Evolutionary conservation across 2,329 filamentous ascomycete genomes (phyloP).

Genomic region (Ophiostoma himal-ulmi): DNA sequence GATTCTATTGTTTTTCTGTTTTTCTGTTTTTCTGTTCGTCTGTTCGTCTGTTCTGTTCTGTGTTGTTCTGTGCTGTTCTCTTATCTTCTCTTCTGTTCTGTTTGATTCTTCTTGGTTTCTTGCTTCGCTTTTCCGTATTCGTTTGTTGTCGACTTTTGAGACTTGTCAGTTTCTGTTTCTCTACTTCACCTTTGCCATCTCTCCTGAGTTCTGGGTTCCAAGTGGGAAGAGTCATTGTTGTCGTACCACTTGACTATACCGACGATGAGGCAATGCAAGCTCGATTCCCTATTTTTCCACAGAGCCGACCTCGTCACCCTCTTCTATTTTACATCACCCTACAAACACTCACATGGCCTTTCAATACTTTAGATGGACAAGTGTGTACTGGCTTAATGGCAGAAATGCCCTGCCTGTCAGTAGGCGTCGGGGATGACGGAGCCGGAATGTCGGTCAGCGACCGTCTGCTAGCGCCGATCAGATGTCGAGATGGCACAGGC

Average conservation of each 20-base stretch:
- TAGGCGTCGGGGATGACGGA: not conserved
- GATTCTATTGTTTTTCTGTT: not conserved
- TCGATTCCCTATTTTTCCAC: not conserved
- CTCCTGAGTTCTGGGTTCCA: not conserved
- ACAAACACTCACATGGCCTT: constrained; percentile 3
- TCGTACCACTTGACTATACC: constrained; percentile 16
- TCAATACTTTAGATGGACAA: not conserved
- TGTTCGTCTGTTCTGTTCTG: not conserved
- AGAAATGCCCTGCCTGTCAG: not conserved
- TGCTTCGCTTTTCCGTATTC: not conserved
- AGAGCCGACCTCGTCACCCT: not conserved
- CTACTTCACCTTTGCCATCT: not conserved
- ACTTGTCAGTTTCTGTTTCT: constrained; percentile 4
- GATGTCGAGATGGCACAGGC: not conserved
- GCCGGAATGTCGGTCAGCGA: constrained; percentile 2
- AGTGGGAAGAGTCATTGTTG: constrained; percentile 11
- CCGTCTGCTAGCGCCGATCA: not conserved
- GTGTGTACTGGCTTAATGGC: not conserved
- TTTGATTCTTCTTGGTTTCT: not conserved
- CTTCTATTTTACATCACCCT: not conserved
- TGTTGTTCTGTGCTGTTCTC: not conserved
- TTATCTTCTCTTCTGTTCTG: not conserved
- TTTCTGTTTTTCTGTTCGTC: not conserved
- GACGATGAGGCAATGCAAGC: constrained; percentile 3
- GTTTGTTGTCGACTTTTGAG: not conserved